A percentile compares a stretch with the other conserved stretches of the same genome.
Evolutionary conservation across 2,329 filamentous ascomycete genomes (phyloP).

Genomic region (Sporothrix variecibatus): DNA sequence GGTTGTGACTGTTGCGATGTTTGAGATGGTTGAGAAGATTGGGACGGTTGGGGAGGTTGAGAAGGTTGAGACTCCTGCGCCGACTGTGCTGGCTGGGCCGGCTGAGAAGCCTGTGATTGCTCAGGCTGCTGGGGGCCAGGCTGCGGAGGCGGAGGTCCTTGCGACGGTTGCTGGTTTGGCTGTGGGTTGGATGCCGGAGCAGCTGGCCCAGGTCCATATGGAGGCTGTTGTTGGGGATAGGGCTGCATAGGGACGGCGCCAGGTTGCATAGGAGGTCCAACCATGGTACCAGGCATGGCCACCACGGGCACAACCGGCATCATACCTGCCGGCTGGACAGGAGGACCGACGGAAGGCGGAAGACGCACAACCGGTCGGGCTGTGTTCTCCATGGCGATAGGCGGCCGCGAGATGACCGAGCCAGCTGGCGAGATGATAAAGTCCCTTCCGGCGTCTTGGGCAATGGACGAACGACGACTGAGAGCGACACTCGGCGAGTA

Average conservation of each 20-base stretch:
- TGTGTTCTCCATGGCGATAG: conserved; percentile 59
- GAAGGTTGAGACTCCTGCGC: background rate
- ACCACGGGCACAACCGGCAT: background rate
- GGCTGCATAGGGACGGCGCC: background rate
- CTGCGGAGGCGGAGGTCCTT: background rate
- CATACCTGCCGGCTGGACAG: conserved; percentile 27
- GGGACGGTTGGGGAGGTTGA: background rate
- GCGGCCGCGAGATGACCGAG: conserved; percentile 71
- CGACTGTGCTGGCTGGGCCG: background rate
- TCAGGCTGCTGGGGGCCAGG: background rate
- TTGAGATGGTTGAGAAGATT: background rate
- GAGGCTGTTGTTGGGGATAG: background rate
- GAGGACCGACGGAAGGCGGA: conserved; percentile 59
- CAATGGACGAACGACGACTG: conserved; percentile 82
- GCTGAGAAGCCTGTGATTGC: background rate
- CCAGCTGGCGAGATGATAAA: conserved; percentile 78
- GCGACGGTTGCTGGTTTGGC: conserved; percentile 6
- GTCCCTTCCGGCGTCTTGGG: conserved; percentile 67
- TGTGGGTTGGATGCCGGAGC: background rate
- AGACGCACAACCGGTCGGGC: conserved; percentile 76
- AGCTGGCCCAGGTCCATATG: background rate
- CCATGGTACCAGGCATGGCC: background rate
- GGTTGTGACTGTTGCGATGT: conserved; percentile 5
- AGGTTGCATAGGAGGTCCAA: background rate
- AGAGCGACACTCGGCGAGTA: conserved; percentile 88